Evolutionary conservation across 2,329 filamentous ascomycete genomes (phyloP).

Genomic region (Paraphoma chrysanthemicola): DNA sequence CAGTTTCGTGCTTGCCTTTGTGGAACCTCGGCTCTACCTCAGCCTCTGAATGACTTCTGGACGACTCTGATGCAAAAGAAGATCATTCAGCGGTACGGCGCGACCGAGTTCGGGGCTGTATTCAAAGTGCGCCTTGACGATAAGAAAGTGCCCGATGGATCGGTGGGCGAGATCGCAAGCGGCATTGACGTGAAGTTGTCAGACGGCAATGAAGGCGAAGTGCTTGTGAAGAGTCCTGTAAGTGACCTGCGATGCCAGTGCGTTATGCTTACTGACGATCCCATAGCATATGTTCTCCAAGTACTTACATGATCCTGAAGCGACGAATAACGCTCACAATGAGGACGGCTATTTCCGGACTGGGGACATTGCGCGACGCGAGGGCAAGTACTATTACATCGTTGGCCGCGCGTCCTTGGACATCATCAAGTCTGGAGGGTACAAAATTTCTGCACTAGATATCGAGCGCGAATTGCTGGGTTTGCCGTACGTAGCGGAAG

Average conservation of each 20-base stretch:
- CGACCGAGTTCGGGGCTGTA: slow-evolving; percentile 53
- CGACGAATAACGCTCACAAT: slow-evolving; percentile 55
- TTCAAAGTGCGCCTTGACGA: slow-evolving; percentile 51
- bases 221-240: slow-evolving; percentile 50
- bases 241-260: not conserved
- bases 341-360: slow-evolving; percentile 59
- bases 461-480: slow-evolving; percentile 62
- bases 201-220: slow-evolving; percentile 57
- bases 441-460: slow-evolving; percentile 63
- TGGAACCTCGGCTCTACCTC: slow-evolving; percentile 58
- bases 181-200: slow-evolving; percentile 52
- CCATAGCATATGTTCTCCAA: slow-evolving; percentile 50
- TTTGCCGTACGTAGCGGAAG: slow-evolving; percentile 58
- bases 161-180: slow-evolving; percentile 46
- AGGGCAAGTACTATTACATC: slow-evolving; percentile 59
- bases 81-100: slow-evolving; percentile 55
- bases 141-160: slow-evolving; percentile 34
- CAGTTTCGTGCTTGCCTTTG: slow-evolving; percentile 52
- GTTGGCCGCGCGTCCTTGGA: slow-evolving; percentile 61
- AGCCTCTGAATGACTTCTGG: slow-evolving; percentile 61
- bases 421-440: slow-evolving; percentile 63
- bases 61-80: slow-evolving; percentile 50
- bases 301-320: slow-evolving; percentile 51
- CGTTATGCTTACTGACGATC: not conserved
- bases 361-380: slow-evolving; percentile 51